Base-by-base conservation (phyloP, 2,329 filamentous ascomycete species). In the Setomelanomma holmii region DNA sequence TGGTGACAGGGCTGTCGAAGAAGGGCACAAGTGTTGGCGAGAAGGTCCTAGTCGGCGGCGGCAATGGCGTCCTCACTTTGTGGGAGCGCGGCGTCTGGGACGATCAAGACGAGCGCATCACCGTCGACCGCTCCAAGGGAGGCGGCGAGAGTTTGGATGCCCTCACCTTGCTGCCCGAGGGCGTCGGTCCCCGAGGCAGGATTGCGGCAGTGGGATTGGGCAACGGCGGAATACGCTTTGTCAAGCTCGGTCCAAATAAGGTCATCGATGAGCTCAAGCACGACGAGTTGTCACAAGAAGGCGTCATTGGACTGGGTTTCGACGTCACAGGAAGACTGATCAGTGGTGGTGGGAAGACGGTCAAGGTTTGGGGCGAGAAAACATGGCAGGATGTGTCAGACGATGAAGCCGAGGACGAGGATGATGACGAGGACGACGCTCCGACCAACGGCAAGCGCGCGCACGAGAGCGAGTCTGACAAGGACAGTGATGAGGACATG, bases 31-130 rank as follows among this genome's bases (percentile, higher is more conserved):
- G 86, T 65, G 89, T 90, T 40, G 91, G 91, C 4, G 83, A 88
- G 65, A 89, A 89, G 70, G 82, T 95, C 3, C 75, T 95, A 2
- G 90, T 92, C 0, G 89, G 90, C 30, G 91, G 90, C 21, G 88
- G 86, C 16, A 88, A 85, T 36, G 95, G 95, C 3, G 86, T 97
- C 1, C 74, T 98, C 57, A 97, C 93, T 4, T 78, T 98, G 5
- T 99, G 95, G 93, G 93, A 99, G 74, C 89, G 89, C 61, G 93
- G 93, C 1, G 86, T 90, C 1, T 98, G 95, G 93, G 93, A 96
- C 68, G 93, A 98, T 72, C 91, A 96, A 72, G 90, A 96, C 63
- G 92, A 96, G 76, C 85, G 92, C 45, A 89, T 97, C 65, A 86
- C 89, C 42, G 86, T 97, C 7, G 87, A 91, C 60, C 75, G 78